Evolutionary conservation across 805 yeast genomes (phyloP).

Genomic region (Metschnikowia colocasiae): DNA sequence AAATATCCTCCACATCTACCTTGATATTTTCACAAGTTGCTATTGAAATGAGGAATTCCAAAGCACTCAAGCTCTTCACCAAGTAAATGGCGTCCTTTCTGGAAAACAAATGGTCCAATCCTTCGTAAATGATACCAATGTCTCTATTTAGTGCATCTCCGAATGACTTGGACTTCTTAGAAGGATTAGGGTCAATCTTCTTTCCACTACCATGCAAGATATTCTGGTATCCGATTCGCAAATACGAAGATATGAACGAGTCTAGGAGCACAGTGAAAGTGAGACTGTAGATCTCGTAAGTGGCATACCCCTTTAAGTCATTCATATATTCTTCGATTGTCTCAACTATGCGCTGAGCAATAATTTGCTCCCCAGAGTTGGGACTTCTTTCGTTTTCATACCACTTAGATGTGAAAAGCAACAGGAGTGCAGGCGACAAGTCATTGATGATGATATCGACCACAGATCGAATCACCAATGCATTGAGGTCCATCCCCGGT

Average conservation of each 20-base stretch:
- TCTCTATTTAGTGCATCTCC: constrained; percentile 38
- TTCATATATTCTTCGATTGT: constrained; percentile 72
- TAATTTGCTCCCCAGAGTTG: constrained; percentile 33
- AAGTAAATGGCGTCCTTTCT: constrained; percentile 38
- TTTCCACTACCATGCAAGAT: constrained; percentile 40
- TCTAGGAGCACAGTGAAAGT: constrained; percentile 38
- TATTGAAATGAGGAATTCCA: constrained; percentile 38
- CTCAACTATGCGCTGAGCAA: constrained; percentile 60
- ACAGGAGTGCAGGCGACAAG: constrained; percentile 55
- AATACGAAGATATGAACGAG: constrained; percentile 35
- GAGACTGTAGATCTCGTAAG: constrained; percentile 40
- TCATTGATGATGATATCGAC: constrained; percentile 71
- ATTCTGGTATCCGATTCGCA: constrained; percentile 39
- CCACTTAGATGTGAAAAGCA: constrained; percentile 69
- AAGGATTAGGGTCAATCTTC: constrained; percentile 37
- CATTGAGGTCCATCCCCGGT: constrained; percentile 73
- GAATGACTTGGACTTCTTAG: constrained; percentile 36
- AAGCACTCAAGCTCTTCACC: constrained; percentile 37
- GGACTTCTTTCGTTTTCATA: constrained; percentile 37
- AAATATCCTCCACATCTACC: constrained; percentile 40
- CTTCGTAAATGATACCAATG: constrained; percentile 33
- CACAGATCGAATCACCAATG: constrained; percentile 65
- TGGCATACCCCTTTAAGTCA: constrained; percentile 52
- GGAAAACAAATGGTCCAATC: constrained; percentile 37
- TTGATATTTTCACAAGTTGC: constrained; percentile 38